Evolutionary conservation across 169 alveolate species (phyloP).

Genomic region (Cryptosporidium canis): DNA sequence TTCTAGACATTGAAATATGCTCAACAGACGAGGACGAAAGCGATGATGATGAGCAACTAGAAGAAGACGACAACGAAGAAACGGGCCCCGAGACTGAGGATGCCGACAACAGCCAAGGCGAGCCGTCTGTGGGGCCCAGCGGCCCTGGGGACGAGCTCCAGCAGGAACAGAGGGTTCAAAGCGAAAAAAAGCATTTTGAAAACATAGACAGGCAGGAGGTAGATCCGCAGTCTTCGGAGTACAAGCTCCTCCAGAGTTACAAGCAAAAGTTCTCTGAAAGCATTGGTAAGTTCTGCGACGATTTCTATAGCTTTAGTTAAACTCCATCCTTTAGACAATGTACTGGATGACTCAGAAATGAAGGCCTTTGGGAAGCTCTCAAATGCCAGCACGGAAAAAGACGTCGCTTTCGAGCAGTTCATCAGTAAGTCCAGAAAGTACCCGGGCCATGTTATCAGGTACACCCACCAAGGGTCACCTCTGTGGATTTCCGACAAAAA

Average conservation of each 20-base stretch:
- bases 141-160: neutral
- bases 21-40: constrained; percentile 34
- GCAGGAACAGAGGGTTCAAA: neutral
- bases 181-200: constrained; percentile 12
- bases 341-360: constrained; percentile 64
- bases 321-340: constrained; percentile 30
- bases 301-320: neutral
- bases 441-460: constrained; percentile 43
- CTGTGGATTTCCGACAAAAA: constrained; percentile 55
- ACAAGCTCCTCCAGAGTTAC: constrained; percentile 13
- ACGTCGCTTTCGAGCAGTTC: constrained; percentile 15
- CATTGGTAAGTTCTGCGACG: constrained; percentile 31
- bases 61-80: constrained; percentile 6
- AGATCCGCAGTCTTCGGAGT: constrained; percentile 29
- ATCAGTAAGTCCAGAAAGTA: constrained; percentile 13
- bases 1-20: constrained; percentile 35
- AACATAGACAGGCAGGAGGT: neutral
- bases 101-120: neutral
- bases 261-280: constrained; percentile 8
- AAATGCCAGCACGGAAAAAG: neutral
- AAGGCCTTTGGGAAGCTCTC: constrained; percentile 36
- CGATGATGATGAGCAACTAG: constrained; percentile 4
- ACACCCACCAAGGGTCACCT: constrained; percentile 17
- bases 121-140: no score
- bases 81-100: no score